Base-by-base conservation (phyloP, 106 monocot species). In the Allium fistulosum region DNA sequence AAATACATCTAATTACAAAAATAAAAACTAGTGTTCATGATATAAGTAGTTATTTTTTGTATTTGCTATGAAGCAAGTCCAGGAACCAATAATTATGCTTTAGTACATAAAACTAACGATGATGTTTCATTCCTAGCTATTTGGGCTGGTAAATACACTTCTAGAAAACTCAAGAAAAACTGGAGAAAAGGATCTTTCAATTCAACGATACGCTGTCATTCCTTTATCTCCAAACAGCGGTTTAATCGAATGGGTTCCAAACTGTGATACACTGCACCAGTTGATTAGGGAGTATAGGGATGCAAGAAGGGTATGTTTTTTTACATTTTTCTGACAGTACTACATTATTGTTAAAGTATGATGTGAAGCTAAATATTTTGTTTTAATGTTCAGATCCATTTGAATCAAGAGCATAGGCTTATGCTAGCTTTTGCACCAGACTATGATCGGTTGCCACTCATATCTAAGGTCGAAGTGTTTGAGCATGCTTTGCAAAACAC, bases 201-300 rank as follows among this genome's bases (percentile, higher is more conserved):
- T 99, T 74, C 92, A 99, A 62, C 88, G 97, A 50, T 99, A 99
- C 80, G 81, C 89, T 16, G 97, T 99, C 57, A 99, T 99, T 76
- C 97, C 97, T 14, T 85, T 99, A 45, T 99, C 89, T 48, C 97
- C 97, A 59, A 99, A 99, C 58, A 99, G 97, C 70, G 97, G 97
- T 14, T 85, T 99, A 64, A 99, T 99, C 71, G 97, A 76, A 62
- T 99, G 97, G 97, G 97, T 99, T 79, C 92, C 97, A 62, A 85
- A 99, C 57, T 99, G 97, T 71, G 97, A 99, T 60, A 99, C 97
- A 8, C 75, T 99, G 8, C 97, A 99, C 66, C 84, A 92, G 58
- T 83, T 99, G 63, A 99, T 99, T 68, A 73, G 90, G 57, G 97
- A 99, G 77, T 99, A 92, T 48, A 78, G 97, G 64, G 97, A 99